Evolutionary conservation across 306 rosid species (phyloP), one percentile per base, ranked within the genome.

Genomic region (Corylus americana): DNA sequence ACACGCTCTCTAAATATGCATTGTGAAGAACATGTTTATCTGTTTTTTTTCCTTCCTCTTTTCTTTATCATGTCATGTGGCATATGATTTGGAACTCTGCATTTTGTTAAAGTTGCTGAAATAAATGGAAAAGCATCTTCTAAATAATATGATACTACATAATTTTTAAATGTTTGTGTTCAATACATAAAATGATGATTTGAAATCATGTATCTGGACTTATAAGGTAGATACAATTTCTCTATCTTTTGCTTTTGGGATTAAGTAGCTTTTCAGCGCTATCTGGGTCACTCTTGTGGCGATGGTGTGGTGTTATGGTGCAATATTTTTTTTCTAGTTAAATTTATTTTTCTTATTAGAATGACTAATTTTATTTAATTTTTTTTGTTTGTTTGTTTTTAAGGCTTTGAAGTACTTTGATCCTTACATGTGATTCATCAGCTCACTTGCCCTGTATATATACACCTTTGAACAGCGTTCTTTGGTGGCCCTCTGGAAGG

Each of bases 401-500:
- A 18, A 17, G 29, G 27, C 13, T 42, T n/a, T 68, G 37, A 9
- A 18, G 51, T 18, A 18, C 44, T 68, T 71, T 53, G 39, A 77
- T 82, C 59, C 35, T 10, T 77, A 51, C 45, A 8, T 73, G 54
- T 64, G 59, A 27, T 79, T 42, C 39, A 73, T 76, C 68, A 55
- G 71, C 80, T 79, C 53, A 48, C 81, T 75, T 66, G 67, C 80
- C 82, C 2, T 12, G 57, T 76, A 69, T 58, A 54, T 71, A 42
- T 86, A 67, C 77, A 22, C 44, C 74, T 37, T 76, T 73, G 66
- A 83, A 72, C 94, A 95, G 99, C 57, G 66, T 96, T 90, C 94
- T 96, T 61, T 96, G 97, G 98, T 91, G 98, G 94, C 96, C 99
- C 78, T 89, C 94, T 79, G 97, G 94, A 82, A 88, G 91, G 86